Conservation (phyloP, 495 filamentous ascomycete species). For the Neurospora sublineolata region DNA sequence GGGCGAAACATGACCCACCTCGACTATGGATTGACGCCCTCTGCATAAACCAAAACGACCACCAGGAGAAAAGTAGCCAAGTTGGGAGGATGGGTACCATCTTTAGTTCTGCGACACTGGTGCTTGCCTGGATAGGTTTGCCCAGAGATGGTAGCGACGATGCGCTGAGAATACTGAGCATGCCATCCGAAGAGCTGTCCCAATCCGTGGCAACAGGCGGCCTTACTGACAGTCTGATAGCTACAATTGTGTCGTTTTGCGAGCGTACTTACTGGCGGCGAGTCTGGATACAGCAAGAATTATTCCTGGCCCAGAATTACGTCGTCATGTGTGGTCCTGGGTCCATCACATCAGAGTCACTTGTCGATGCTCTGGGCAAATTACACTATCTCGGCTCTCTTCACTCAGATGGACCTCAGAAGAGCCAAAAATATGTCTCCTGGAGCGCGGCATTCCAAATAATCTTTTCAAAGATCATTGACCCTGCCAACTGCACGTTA, state of each 20-base stretch:
- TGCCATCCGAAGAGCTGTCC: not conserved
- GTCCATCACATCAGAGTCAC: not conserved
- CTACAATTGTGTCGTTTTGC: not conserved
- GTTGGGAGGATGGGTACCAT: not conserved
- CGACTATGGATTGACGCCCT: not conserved
- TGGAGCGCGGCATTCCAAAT: not conserved
- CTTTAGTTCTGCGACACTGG: not conserved
- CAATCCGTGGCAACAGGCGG: not conserved
- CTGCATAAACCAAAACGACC: not conserved
- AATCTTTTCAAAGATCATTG: accelerated
- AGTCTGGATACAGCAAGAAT: not conserved
- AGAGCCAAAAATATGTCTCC: no score
- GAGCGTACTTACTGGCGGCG: not conserved
- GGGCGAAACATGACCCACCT: not conserved
- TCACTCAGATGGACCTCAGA: no score
- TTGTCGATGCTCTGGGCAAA: not conserved
- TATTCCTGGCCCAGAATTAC: not conserved
- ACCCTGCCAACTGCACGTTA: not conserved
- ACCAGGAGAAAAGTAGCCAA: not conserved
- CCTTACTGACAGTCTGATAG: not conserved
- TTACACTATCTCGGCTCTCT: no score
- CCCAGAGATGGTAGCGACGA: not conserved
- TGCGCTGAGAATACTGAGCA: not conserved
- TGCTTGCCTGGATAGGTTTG: not conserved
- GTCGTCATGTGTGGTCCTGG: not conserved